Conservation (phyloP, 495 filamentous ascomycete species). For the Aspergillus funiculosus region DNA sequence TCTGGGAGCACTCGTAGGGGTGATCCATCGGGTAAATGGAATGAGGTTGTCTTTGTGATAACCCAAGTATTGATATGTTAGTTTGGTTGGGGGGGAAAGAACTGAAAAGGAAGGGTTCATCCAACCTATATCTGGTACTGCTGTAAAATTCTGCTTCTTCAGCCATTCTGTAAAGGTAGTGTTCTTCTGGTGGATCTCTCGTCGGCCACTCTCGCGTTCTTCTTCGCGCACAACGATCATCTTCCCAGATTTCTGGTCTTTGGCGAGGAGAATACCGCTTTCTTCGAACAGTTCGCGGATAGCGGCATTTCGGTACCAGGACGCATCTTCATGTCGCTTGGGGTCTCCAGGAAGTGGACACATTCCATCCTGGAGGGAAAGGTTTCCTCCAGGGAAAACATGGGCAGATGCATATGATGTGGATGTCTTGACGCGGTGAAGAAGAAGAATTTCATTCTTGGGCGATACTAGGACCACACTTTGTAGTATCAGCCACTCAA, state of each 20-base stretch:
- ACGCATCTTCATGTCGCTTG: slow-evolving; percentile 59
- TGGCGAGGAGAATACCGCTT: slow-evolving; percentile 79
- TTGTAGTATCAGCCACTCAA: not conserved
- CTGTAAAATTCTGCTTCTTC: slow-evolving; percentile 49
- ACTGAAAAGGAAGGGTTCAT: not conserved
- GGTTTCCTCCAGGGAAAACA: slow-evolving; percentile 93
- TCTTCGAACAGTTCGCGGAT: slow-evolving; percentile 94
- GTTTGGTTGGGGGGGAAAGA: not conserved
- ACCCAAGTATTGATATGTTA: slow-evolving; percentile 8
- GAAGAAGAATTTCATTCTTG: slow-evolving; percentile 76
- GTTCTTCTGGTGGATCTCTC: slow-evolving; percentile 56
- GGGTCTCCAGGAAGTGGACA: slow-evolving; percentile 42
- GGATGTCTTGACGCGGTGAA: slow-evolving; percentile 78
- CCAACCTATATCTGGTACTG: slow-evolving; percentile 60
- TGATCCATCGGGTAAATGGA: slow-evolving; percentile 90
- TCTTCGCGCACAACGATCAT: slow-evolving; percentile 54
- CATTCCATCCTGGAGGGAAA: slow-evolving; percentile 61
- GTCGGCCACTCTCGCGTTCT: slow-evolving; percentile 59
- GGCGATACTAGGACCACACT: slow-evolving; percentile 85
- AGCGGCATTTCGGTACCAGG: slow-evolving; percentile 68
- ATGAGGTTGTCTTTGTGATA: slow-evolving; percentile 51
- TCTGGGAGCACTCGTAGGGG: slow-evolving; percentile 62
- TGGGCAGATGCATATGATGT: slow-evolving; percentile 85
- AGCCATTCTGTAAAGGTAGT: slow-evolving; percentile 65
- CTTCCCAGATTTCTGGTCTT: slow-evolving; percentile 35